phyloP scores from a whole-genome alignment of 2,329 filamentous ascomycete species.

The Neofusicoccum parvum region DNA sequence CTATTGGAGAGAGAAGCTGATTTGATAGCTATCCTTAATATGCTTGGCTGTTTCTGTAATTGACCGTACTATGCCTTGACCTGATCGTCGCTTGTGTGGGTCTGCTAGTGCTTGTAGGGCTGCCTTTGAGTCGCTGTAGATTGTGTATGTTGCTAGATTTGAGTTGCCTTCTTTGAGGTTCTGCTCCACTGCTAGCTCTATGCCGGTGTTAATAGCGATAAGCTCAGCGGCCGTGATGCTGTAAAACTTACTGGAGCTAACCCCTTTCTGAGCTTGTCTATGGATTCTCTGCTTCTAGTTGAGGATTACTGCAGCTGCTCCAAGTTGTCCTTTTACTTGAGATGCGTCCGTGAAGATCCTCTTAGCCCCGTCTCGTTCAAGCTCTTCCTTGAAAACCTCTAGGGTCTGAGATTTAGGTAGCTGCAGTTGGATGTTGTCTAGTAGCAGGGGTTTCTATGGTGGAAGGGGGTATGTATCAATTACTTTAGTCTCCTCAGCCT shows the following conservation, averaged over 20 bases:
- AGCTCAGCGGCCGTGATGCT: neutral
- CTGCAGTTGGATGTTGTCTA: neutral
- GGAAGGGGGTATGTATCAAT: neutral
- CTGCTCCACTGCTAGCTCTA: neutral
- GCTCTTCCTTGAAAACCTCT: neutral
- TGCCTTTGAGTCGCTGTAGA: neutral
- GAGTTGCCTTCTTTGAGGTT: neutral
- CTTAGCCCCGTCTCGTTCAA: neutral
- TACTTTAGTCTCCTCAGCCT: neutral
- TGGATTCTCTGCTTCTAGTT: neutral
- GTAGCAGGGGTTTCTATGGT: neutral
- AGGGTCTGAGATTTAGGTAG: neutral
- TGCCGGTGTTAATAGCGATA: slow-evolving; percentile 1
- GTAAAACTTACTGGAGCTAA: neutral
- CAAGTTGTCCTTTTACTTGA: neutral
- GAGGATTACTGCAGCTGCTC: neutral
- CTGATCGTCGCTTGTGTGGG: neutral
- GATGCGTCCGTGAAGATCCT: neutral
- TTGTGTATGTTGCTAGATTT: neutral
- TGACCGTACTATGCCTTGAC: neutral
- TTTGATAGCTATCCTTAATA: neutral
- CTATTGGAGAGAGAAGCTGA: slow-evolving; percentile 20
- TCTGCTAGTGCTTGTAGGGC: neutral
- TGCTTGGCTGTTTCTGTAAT: neutral
- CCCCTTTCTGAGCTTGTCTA: neutral